Percentiles rank a stretch among this genome's conserved stretches.
Evolutionary conservation across 768 basidiomycete genomes (phyloP).

Genomic region (Cystofilobasidium bisporidii): DNA sequence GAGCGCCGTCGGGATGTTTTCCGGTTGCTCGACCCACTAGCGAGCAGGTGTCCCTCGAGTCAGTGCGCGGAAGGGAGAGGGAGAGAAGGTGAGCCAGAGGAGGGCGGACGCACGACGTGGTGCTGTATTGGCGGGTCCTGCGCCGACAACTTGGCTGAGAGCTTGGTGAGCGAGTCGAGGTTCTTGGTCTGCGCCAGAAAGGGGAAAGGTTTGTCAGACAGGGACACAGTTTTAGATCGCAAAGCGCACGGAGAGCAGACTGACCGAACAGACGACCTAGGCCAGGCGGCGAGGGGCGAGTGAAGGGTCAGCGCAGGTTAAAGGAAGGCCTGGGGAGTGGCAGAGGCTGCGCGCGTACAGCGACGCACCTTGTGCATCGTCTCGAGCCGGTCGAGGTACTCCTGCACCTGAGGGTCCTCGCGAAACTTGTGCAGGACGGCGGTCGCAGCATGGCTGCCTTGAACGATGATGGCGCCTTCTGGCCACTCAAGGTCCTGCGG

Average conservation of each 20-base stretch:
- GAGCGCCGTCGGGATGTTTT: slow-evolving; percentile 38
- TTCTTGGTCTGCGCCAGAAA: slow-evolving; percentile 7
- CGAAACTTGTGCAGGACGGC: slow-evolving; percentile 36
- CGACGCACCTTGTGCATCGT: slow-evolving; percentile 36
- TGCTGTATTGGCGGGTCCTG: slow-evolving; percentile 32
- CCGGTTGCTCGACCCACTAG: slow-evolving; percentile 40
- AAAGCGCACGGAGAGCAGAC: background rate
- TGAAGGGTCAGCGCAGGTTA: background rate
- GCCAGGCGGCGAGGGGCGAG: too few relatives aligned
- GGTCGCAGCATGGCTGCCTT: slow-evolving; percentile 39
- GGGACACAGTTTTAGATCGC: background rate
- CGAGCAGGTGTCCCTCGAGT: background rate
- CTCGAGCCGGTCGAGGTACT: slow-evolving; percentile 35
- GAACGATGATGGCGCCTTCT: slow-evolving; percentile 39
- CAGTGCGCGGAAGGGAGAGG: background rate
- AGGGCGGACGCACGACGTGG: slow-evolving; percentile 31
- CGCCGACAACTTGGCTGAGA: slow-evolving; percentile 30
- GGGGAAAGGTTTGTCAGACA: background rate
- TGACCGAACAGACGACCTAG: slow-evolving; percentile 15
- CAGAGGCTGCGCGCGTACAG: too few relatives aligned
- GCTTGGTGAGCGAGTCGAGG: slow-evolving; percentile 7
- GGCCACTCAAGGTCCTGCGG: slow-evolving; percentile 35
- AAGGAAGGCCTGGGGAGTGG: background rate
- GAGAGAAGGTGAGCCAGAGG: too few relatives aligned
- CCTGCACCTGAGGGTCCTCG: slow-evolving; percentile 34